phyloP scores from a whole-genome alignment of 352 stramenopile genomes.

The Phytophthora aleatoria region DNA sequence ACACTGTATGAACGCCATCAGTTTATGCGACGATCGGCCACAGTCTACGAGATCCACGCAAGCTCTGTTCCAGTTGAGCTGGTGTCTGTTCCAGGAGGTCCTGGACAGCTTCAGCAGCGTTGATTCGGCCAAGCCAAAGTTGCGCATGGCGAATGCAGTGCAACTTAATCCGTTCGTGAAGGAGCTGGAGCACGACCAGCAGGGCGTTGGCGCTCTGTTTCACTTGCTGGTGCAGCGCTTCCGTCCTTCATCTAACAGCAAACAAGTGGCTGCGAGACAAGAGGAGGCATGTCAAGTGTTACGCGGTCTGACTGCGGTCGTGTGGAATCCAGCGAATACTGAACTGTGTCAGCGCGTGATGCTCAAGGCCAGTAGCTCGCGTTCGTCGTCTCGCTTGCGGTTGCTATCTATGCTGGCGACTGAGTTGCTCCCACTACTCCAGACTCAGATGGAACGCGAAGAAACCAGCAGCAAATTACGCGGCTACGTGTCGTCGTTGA shows the following conservation, averaged over 20 bases:
- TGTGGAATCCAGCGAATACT: conserved; percentile 58
- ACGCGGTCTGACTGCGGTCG: conserved; percentile 47
- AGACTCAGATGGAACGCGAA: conserved; percentile 48
- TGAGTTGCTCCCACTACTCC: conserved; percentile 50
- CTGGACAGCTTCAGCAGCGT: conserved; percentile 48
- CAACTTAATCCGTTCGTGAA: conserved; percentile 48
- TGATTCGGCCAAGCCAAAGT: conserved; percentile 28
- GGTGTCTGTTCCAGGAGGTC: conserved; percentile 62
- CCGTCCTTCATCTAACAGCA: conserved; percentile 28
- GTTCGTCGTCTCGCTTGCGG: conserved; percentile 25
- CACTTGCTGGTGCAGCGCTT: conserved; percentile 61
- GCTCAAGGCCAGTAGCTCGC: conserved; percentile 19
- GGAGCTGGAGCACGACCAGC: conserved; percentile 57
- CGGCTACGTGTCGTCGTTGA: conserved; percentile 36
- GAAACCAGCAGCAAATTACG: conserved; percentile 32
- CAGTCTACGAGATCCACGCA: conserved; percentile 13
- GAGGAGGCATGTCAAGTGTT: conserved; percentile 52
- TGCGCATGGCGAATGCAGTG: conserved; percentile 43
- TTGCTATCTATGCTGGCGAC: conserved; percentile 57
- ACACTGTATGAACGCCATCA: conserved; percentile 59
- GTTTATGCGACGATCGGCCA: conserved; percentile 38
- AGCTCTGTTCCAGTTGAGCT: conserved; percentile 67
- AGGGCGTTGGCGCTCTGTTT: conserved; percentile 55
- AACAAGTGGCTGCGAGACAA: conserved; percentile 34
- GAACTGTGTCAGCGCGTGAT: conserved; percentile 61